Conservation (phyloP, 1,284 basidiomycete species). For the Austropuccinia psidii region DNA sequence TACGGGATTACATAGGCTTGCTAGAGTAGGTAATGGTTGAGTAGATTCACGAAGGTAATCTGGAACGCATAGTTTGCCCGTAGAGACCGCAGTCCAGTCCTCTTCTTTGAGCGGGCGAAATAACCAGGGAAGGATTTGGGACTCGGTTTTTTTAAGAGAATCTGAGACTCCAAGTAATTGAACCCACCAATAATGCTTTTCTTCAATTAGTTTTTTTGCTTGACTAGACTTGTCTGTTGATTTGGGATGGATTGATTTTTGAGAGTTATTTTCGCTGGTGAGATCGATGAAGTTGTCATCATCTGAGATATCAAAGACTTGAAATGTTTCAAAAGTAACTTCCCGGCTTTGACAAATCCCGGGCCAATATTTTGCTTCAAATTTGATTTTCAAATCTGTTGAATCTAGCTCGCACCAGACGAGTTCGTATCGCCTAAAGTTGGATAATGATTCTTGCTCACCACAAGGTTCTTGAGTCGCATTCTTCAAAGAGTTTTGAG, state of each 20-base stretch:
- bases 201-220: slow-evolving; percentile 22
- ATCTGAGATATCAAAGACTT: not conserved
- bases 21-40: slow-evolving; percentile 1
- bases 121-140: slow-evolving; percentile 7
- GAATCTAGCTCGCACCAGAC: slow-evolving; percentile 25
- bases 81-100: not conserved
- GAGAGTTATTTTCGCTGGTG: not conserved
- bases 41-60: not conserved
- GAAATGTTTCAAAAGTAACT: not conserved
- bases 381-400: not conserved
- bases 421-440: slow-evolving; percentile 18
- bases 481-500: no score
- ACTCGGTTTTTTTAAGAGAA: slow-evolving; percentile 22
- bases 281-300: not conserved
- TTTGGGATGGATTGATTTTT: not conserved
- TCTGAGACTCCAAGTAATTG: slow-evolving; percentile 16
- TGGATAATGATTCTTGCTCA: not conserved
- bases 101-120: not conserved
- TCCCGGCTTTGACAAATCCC: slow-evolving; percentile 52
- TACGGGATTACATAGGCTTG: slow-evolving; percentile 1
- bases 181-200: slow-evolving; percentile 31
- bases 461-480: no score
- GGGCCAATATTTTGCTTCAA: slow-evolving; percentile 58
- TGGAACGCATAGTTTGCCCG: not conserved
- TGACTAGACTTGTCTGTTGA: slow-evolving; percentile 11